Percentiles rank a stretch among this genome's conserved stretches.
Conservation (phyloP, 78 protist genomes). For the Monosiga brevicollis region DNA sequence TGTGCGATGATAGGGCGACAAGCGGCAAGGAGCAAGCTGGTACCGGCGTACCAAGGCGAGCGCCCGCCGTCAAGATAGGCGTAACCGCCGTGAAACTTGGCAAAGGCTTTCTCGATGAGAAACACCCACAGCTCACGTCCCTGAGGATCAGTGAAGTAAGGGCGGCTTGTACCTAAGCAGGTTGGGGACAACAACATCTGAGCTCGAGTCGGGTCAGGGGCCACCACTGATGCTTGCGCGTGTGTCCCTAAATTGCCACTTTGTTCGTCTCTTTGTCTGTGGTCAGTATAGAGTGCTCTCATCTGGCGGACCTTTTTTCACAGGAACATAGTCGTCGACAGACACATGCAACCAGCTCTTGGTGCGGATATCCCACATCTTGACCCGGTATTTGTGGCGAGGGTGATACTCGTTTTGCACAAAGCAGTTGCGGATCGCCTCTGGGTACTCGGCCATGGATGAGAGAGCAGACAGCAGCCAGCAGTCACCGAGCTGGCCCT, state of each 20-base stretch:
- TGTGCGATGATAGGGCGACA: too few relatives aligned
- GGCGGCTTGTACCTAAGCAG: too few relatives aligned
- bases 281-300: too few relatives aligned
- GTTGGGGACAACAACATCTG: too few relatives aligned
- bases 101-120: slow-evolving; percentile 30
- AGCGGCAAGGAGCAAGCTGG: too few relatives aligned
- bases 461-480: slow-evolving; percentile 26
- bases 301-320: too few relatives aligned
- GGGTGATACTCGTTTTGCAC: background rate
- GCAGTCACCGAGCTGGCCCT: slow-evolving; percentile 45
- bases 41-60: background rate
- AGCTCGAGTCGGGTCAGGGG: too few relatives aligned
- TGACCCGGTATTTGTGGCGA: slow-evolving; percentile 13
- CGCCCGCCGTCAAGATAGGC: slow-evolving; percentile 6
- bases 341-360: background rate
- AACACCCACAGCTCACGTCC: slow-evolving; percentile 28
- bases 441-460: slow-evolving; percentile 5
- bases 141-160: background rate
- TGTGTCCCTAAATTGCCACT: too few relatives aligned
- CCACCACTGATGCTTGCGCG: too few relatives aligned
- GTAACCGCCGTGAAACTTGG: slow-evolving; percentile 12
- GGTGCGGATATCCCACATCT: slow-evolving; percentile 5
- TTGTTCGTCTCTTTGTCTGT: too few relatives aligned
- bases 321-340: background rate
- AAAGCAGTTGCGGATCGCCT: background rate